Base-by-base conservation (phyloP, 2,329 filamentous ascomycete species). In the Chaetomium sp. region DNA sequence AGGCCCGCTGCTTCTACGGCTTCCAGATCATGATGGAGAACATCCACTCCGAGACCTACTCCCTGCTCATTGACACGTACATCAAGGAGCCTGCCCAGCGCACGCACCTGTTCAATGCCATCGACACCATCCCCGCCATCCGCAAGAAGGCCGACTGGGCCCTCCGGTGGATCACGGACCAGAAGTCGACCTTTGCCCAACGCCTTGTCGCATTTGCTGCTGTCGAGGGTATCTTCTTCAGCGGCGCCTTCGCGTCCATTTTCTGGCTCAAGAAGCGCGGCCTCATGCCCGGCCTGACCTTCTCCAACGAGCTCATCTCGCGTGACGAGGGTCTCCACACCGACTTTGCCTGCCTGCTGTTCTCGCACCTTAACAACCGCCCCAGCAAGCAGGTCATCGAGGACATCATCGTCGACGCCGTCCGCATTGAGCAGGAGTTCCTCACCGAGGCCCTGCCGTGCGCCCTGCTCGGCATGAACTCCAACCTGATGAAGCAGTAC, bases 21-120 rank as follows among this genome's bases (percentile, higher is more conserved):
- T 99, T 99, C 87, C 95, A 99, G 84, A 98, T 98, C 83, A 99
- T 99, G 95, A 98, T 99, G 92, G 95, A 99, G 86, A 99, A 99
- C 83, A 97, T 99, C 75, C 95, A 99, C 86, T 97, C 95, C 19
- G 95, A 99, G 84, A 99, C 95, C 62, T 99, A 99, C 87, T 98
- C 94, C 23, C 89, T 99, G 42, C 89, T 99, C 77, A 99, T 99
- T 78, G 95, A 99, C 79, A 97, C 94, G 68, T 99, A 99, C 81
- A 96, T 99, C 82, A 97, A 96, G 85, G 95, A 99, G 83, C 91
- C 92, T 68, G 90, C 91, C 77, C 94, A 99, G 83, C 89, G 92
- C 72, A 90, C 87, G 68, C 93, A 98, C 78, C 90, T 99, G 64
- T 98, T 99, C 83, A 97, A 99, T 75, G 95, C 95, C 74, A 96